These are phyloP conservation scores for Chaetomiaceae sp. DNA, from an alignment of 2,329 filamentous ascomycete species.

Conservation along the genomic window DNA sequence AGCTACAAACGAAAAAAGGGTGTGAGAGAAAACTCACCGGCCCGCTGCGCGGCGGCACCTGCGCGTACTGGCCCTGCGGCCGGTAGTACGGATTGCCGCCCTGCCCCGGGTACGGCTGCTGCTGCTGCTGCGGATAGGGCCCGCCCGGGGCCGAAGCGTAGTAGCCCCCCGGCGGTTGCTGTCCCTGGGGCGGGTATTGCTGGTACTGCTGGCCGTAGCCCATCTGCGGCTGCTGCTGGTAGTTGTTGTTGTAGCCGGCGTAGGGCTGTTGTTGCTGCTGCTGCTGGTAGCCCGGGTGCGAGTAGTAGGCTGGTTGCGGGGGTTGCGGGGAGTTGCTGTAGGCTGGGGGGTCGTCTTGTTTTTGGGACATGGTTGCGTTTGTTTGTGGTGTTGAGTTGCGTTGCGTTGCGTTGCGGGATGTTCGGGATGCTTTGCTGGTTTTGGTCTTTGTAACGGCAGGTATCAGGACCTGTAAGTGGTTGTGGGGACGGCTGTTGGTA, in stretches of 20 bases:
- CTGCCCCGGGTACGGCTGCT: background rate
- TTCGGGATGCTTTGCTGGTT: too few relatives aligned
- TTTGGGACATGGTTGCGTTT: conserved; percentile 32
- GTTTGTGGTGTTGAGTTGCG: background rate
- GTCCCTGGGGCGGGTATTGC: too few relatives aligned
- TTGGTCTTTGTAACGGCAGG: too few relatives aligned
- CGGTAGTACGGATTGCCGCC: conserved; percentile 25
- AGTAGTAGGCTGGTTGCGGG: conserved; percentile 25
- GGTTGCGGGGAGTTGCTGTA: conserved; percentile 40
- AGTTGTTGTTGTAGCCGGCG: conserved; percentile 30
- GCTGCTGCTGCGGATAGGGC: conserved; percentile 29
- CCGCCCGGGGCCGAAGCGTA: conserved; percentile 32
- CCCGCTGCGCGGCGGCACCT: conserved; percentile 21
- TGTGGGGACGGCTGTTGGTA: too few relatives aligned
- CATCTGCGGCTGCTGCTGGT: conserved; percentile 34
- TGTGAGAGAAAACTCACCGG: conserved; percentile 26
- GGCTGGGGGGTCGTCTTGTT: conserved; percentile 45
- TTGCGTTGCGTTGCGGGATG: too few relatives aligned
- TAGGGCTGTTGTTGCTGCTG: background rate
- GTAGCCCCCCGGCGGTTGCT: conserved; percentile 26
- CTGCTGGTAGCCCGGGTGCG: conserved; percentile 18
- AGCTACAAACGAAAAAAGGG: background rate
- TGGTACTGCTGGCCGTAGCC: background rate
- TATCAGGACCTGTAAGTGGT: too few relatives aligned
- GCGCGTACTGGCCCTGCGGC: conserved; percentile 19